Conservation (phyloP, 306 rosid genomes). For the Inga leiocalycina region DNA sequence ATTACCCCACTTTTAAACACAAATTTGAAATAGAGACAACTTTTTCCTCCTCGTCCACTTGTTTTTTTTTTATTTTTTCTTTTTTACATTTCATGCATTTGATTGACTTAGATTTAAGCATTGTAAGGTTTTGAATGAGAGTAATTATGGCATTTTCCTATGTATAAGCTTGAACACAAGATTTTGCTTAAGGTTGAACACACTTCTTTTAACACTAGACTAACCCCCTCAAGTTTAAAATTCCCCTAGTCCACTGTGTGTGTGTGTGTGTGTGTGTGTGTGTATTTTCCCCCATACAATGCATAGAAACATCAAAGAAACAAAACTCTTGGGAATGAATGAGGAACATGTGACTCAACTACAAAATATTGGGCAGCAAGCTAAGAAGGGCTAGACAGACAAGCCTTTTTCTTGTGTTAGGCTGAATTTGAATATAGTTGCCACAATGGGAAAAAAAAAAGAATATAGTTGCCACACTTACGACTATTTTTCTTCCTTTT, state of each 20-base stretch:
- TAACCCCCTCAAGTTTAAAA: background rate
- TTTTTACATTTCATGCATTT: background rate
- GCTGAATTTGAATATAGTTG: background rate
- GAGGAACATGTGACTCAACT: background rate
- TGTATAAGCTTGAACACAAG: background rate
- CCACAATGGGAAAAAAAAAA: background rate
- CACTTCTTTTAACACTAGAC: background rate
- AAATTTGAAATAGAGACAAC: background rate
- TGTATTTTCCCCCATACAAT: background rate
- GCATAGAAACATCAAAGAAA: background rate
- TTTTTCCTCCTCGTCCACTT: too few relatives aligned
- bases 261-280: too few relatives aligned
- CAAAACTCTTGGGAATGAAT: background rate
- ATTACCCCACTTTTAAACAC: background rate
- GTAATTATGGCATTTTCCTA: background rate
- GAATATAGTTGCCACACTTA: background rate
- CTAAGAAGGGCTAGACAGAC: background rate
- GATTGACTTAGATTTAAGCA: background rate
- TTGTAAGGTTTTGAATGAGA: background rate
- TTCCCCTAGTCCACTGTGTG: background rate
- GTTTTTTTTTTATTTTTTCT: too few relatives aligned
- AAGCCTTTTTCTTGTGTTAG: background rate
- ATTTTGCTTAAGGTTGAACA: background rate
- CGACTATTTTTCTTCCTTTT: background rate
- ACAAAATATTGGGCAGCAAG: background rate